Conservation (phyloP, 2,329 filamentous ascomycete genomes). For the Epichloe festucae region DNA sequence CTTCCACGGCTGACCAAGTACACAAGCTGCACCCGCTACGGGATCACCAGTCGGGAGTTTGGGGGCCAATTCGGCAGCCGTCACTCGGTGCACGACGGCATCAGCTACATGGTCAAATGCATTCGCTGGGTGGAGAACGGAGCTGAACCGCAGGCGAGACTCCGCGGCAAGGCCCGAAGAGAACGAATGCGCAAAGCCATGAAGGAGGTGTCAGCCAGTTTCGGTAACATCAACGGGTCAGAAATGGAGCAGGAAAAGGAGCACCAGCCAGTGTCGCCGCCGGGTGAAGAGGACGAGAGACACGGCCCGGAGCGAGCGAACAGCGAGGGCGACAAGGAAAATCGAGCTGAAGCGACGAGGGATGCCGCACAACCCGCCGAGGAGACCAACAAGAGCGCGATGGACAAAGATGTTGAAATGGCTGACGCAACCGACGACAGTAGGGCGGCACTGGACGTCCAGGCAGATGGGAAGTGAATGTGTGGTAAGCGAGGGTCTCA, state of each 20-base stretch:
- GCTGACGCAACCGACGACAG: constrained; percentile 9
- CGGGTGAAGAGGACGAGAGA: constrained; percentile 13
- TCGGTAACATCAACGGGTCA: constrained; percentile 18
- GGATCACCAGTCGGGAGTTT: constrained; percentile 72
- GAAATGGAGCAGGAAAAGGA: constrained; percentile 15
- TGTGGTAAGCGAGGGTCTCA: not conserved
- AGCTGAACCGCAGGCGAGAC: constrained; percentile 42
- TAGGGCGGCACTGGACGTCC: constrained; percentile 1
- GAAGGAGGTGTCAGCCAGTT: constrained; percentile 32
- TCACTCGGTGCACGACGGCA: constrained; percentile 57
- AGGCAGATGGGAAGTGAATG: constrained; percentile 8
- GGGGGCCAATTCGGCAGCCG: constrained; percentile 34
- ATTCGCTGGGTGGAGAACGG: constrained; percentile 79
- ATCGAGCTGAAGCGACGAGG: constrained; percentile 17
- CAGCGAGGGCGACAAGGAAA: constrained; percentile 35
- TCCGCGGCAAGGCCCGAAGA: constrained; percentile 41
- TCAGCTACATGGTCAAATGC: constrained; percentile 75
- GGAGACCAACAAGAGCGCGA: constrained; percentile 2
- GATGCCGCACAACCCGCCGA: constrained; percentile 2
- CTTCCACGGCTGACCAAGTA: constrained; percentile 71
- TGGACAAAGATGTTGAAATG: constrained; percentile 21
- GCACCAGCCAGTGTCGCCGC: constrained; percentile 10
- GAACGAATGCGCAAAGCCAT: constrained; percentile 45
- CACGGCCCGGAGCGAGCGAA: constrained; percentile 15
- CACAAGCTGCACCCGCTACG: constrained; percentile 59